Base-by-base conservation (phyloP, 768 basidiomycete genomes). In the Asterophora lycoperdoides region DNA sequence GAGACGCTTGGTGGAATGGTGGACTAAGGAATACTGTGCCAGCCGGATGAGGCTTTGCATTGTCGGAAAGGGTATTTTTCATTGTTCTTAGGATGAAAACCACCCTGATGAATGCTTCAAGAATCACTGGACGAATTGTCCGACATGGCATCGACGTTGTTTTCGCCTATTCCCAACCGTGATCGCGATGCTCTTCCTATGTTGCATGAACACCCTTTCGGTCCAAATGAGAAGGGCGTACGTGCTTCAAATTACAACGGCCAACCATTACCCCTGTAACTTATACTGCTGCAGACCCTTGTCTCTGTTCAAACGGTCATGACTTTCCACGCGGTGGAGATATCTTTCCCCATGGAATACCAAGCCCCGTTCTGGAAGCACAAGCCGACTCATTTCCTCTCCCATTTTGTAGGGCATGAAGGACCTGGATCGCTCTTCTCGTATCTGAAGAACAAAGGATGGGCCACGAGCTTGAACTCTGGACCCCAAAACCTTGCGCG, bases 351-450 rank as follows among this genome's bases (percentile, higher is more conserved):
- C 51, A 64, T 94, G 60, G 78, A 77, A 58, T 79, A 84, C 68
- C 78, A 93, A 69, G 69, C 86, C 48, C 78, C 77, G 48, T 65
- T 82, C 59, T 80, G 91, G 89, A 78, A 81, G 57, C 71, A 83
- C 64, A 88, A 94, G 67, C 93, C 94, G 4, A 80, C 74, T 5
- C 65, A 78, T 46, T 86, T 90, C 64, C 62, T 97, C 18, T 75
- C 81, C 3, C 89, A 93, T 61, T 83, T 95, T 60, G 67, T 93
- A 28, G 93, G 93, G 0, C 92, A 97, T 61, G 93, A 97, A 68
- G 93, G 93, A 1, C 83, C 86, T 30, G 95, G 95, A 1, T 97
- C 95, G 1, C 68, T 98, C 26, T 78, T 89, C 58, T 90, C 93
- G 1, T 92, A 93, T 63, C 75, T 99, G 48, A 98, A 95, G 70